phyloP scores from a whole-genome alignment of 345 rosid species.

The Acer saccharum region DNA sequence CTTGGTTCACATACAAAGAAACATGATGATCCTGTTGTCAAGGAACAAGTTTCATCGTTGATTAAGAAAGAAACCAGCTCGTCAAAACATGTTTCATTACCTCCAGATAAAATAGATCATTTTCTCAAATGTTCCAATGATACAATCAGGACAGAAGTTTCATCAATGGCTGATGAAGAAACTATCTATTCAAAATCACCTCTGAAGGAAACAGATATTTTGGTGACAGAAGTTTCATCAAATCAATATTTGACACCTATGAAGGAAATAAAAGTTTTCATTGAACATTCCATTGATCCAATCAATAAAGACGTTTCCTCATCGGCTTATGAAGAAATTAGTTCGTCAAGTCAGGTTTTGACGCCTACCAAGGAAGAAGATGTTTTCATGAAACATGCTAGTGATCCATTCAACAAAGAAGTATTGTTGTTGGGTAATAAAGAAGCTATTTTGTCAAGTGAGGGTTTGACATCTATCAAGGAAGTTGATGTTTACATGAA shows the following conservation, averaged over 20 bases:
- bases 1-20: conserved; percentile 19
- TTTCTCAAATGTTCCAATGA: too few species aligned
- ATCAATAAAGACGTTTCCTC: background rate
- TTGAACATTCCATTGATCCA: background rate
- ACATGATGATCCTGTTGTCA: conserved; percentile 14
- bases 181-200: too few species aligned
- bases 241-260: background rate
- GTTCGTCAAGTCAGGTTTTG: background rate
- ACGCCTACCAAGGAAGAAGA: background rate
- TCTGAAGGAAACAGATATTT: too few species aligned
- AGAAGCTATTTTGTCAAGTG: too few species aligned
- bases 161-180: too few species aligned
- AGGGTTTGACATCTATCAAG: background rate
- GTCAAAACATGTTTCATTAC: background rate
- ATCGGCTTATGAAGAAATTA: conserved; percentile 16
- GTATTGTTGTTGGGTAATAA: too few species aligned
- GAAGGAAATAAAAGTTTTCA: background rate
- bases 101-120: too few species aligned
- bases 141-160: too few species aligned
- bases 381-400: background rate
- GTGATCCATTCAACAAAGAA: too few species aligned
- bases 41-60: conserved; percentile 20
- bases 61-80: background rate
- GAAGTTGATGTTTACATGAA: background rate
- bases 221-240: conserved; percentile 1